Evolutionary conservation across 192 early-diverging fungal species (phyloP).

Genomic region (Coemansia sp.): DNA sequence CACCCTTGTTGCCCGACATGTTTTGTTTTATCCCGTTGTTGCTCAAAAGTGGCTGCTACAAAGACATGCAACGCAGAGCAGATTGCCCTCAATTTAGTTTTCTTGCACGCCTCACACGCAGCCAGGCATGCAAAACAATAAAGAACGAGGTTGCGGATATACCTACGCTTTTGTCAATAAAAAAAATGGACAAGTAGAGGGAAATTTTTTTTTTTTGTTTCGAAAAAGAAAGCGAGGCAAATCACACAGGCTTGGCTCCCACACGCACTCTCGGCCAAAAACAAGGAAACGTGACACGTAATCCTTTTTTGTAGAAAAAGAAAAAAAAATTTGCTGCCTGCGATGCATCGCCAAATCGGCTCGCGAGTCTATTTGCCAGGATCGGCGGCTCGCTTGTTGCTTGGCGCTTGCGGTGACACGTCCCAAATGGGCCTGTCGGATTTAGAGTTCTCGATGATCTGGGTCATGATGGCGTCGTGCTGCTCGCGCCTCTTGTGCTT

Average conservation of each 20-base stretch:
- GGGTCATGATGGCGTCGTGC: conserved; percentile 51
- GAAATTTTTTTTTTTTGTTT: neutral
- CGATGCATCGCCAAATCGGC: neutral
- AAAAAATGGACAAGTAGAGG: neutral
- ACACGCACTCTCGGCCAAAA: neutral
- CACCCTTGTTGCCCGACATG: conserved; percentile 47
- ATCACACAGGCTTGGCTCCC: neutral
- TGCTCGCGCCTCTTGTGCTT: conserved; percentile 38
- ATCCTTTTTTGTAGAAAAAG: neutral
- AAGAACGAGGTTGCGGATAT: neutral
- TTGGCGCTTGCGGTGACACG: neutral
- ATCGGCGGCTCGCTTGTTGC: neutral
- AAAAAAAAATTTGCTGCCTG: neutral
- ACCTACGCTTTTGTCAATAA: neutral
- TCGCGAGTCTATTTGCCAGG: neutral
- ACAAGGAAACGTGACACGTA: neutral
- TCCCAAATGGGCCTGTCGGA: conserved; percentile 54
- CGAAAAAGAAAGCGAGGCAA: neutral
- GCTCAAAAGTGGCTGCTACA: neutral
- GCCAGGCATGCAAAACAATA: neutral
- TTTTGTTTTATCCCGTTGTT: conserved; percentile 8
- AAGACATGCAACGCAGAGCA: neutral
- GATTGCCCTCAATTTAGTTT: neutral
- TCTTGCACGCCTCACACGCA: neutral
- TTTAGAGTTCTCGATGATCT: conserved; percentile 50